These are phyloP conservation scores for Diaporthe vaccinii DNA, from an alignment of 2,329 filamentous ascomycete genomes.

Conservation along the genomic window DNA sequence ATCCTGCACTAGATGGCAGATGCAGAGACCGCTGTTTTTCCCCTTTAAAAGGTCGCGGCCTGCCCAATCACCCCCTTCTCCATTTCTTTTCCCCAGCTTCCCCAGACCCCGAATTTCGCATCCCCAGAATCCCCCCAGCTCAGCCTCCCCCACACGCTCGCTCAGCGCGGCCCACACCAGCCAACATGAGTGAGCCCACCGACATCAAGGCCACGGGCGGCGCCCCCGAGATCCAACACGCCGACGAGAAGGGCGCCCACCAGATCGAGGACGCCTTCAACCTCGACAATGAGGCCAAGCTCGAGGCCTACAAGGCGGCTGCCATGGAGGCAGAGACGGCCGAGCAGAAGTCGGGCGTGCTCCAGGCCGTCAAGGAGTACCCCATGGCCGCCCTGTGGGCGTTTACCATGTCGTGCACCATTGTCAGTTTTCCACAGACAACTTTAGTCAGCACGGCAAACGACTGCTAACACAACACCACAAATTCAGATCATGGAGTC, in stretches of 20 bases:
- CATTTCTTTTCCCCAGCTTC: not conserved
- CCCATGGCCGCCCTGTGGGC: slow-evolving; percentile 56
- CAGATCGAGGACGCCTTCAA: slow-evolving; percentile 34
- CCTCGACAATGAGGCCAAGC: slow-evolving; percentile 53
- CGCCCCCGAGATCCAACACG: slow-evolving; percentile 8
- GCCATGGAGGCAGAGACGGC: slow-evolving; percentile 69
- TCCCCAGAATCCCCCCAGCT: not conserved
- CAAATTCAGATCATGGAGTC: slow-evolving; percentile 72
- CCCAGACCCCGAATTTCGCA: not conserved
- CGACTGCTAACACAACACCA: slow-evolving; percentile 41
- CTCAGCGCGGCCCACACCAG: slow-evolving; percentile 4
- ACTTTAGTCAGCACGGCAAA: slow-evolving; percentile 29
- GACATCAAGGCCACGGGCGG: slow-evolving; percentile 1
- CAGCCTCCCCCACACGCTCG: not conserved
- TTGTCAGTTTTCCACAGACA: slow-evolving; percentile 51
- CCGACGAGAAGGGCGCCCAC: slow-evolving; percentile 27
- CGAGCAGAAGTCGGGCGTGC: slow-evolving; percentile 52
- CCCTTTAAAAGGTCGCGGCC: slow-evolving; percentile 6
- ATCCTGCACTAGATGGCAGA: not conserved
- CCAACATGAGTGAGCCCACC: slow-evolving; percentile 24
- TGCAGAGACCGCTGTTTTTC: not conserved
- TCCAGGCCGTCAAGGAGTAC: slow-evolving; percentile 51
- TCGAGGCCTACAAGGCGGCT: slow-evolving; percentile 61
- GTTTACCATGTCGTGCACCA: slow-evolving; percentile 55
- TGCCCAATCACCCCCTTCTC: not conserved